phyloP scores from a whole-genome alignment of 331 rosid species.

The Cydonia oblonga region DNA sequence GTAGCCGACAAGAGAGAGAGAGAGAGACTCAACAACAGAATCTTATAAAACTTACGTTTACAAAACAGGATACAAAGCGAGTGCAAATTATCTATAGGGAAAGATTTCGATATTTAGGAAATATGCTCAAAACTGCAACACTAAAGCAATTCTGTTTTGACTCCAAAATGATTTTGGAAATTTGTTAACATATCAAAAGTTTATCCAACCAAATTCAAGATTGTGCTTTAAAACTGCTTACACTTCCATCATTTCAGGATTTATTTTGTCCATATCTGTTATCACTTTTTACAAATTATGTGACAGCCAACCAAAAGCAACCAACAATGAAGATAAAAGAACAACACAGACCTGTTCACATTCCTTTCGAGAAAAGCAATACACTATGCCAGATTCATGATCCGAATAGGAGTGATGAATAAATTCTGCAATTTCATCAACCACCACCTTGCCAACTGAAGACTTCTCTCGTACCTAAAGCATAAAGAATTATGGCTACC shows the following conservation, averaged over 20 bases:
- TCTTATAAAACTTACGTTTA: no score
- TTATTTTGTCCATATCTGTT: not conserved
- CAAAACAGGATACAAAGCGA: no score
- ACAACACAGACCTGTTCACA: slow-evolving; percentile 70
- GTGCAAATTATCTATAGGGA: no score
- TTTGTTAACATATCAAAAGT: no score
- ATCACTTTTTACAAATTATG: not conserved
- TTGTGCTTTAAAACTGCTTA: not conserved
- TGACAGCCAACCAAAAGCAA: not conserved
- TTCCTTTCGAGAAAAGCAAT: slow-evolving; percentile 95
- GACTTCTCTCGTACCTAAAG: slow-evolving; percentile 80
- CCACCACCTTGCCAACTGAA: slow-evolving; percentile 64
- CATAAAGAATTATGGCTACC: slow-evolving; percentile 6
- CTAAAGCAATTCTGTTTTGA: no score
- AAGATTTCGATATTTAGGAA: no score
- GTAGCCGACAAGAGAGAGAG: no score
- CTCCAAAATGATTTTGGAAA: no score
- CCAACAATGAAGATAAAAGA: not conserved
- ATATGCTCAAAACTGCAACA: no score
- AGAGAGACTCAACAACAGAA: no score
- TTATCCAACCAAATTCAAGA: not conserved
- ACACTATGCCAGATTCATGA: slow-evolving; percentile 81
- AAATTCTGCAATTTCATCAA: slow-evolving; percentile 71
- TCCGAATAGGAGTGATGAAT: slow-evolving; percentile 65
- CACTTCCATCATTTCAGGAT: not conserved